Base-by-base conservation (phyloP, 2,329 filamentous ascomycete species). In the Penicillium sp. region DNA sequence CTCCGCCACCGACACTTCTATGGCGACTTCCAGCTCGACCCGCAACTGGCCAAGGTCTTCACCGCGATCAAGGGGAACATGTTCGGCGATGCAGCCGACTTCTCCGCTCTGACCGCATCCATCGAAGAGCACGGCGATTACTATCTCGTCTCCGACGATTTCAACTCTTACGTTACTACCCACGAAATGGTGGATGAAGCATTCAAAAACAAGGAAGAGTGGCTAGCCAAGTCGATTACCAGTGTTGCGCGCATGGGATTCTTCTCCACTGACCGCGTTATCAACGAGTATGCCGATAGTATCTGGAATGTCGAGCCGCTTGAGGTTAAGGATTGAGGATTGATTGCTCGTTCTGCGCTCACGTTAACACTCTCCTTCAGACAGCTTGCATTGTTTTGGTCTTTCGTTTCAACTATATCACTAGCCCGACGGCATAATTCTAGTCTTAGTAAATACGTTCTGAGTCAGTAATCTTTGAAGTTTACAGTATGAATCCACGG, bases 301-400 rank as follows among this genome's bases (percentile, higher is more conserved):
- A 96, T 99, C 71, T 99, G 94, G 94, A 97, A 97, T 68, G 79
- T 96, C 35, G 92, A 97, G 78, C 92, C 92, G 25, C 71, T 94
- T 48, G 73, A 74, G 30, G 76, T 78, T 20, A 71, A 73, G 60
- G 67, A 74, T 25, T 55, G 36, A 27, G 22, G 28, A 5, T 25
- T 28, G n/a, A 13, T 20, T 44, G 16, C 10, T 20, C 13, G 16
- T 38, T 44, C 8, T 27, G 14, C 11, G 13, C 14, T 43, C 3
- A 22, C 6, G 8, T 28, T 18, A 14, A 27, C 40, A 13, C 24
- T n/a, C 4, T 44, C 25, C 42, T 24, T 39, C n/a, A 30, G 20
- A 41, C 10, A 0, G n/a, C 11, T 24, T 14, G 24, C 22, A 6
- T 7, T 16, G 11, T 31, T 30, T 43, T 31, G n/a, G 22, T 28